A percentile compares a stretch with the other conserved stretches of the same genome.
phyloP scores from a whole-genome alignment of 345 rosid genomes.

The Arabis hirsuta region DNA sequence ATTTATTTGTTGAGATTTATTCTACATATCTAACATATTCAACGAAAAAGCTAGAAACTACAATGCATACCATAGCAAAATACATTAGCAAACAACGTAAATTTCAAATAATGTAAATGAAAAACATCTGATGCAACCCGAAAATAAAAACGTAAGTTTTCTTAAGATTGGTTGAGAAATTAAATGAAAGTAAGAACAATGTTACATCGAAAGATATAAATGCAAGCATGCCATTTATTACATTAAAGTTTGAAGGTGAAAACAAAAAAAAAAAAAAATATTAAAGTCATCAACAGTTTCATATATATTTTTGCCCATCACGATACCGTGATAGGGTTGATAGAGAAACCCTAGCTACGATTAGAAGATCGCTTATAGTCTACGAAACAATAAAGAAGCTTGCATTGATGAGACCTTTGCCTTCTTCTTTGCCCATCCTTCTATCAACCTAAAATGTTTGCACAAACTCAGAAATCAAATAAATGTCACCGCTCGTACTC shows the following conservation, averaged over 20 bases:
- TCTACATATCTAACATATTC: slow-evolving; percentile 1
- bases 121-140: background rate
- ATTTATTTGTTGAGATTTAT: slow-evolving; percentile 5
- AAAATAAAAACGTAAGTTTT: background rate
- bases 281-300: slow-evolving; percentile 24
- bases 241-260: slow-evolving; percentile 23
- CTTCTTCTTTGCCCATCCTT: slow-evolving; percentile 35
- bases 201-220: slow-evolving; percentile 36
- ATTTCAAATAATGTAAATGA: background rate
- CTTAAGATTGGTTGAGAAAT: slow-evolving; percentile 28
- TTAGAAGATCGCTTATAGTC: slow-evolving; percentile 35
- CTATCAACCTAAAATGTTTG: slow-evolving; percentile 37
- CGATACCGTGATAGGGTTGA: slow-evolving; percentile 33
- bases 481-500: slow-evolving; percentile 30
- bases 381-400: slow-evolving; percentile 20
- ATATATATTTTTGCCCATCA: slow-evolving; percentile 41
- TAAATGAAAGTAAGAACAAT: slow-evolving; percentile 37
- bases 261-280: slow-evolving; percentile 12
- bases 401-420: slow-evolving; percentile 34
- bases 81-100: background rate
- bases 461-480: slow-evolving; percentile 37
- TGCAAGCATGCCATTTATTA: slow-evolving; percentile 33
- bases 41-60: background rate
- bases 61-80: background rate
- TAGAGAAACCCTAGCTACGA: slow-evolving; percentile 39